A percentile compares a stretch with the other conserved stretches of the same genome.
Evolutionary conservation across 495 filamentous ascomycete species (phyloP).

Genomic region (Cercophora sp.): DNA sequence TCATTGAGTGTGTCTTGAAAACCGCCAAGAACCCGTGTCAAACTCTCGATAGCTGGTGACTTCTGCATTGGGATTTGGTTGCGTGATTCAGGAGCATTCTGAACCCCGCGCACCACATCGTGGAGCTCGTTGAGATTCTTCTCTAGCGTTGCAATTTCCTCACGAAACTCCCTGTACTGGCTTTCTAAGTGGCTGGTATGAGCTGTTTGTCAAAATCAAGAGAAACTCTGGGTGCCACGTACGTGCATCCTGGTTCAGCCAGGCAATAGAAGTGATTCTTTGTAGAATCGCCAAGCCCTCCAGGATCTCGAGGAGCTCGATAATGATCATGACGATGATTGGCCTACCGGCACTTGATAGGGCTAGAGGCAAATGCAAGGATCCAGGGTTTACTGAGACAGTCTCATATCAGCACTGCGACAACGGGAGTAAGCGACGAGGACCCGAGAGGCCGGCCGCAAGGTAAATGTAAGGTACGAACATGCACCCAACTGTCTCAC

Average conservation of each 20-base stretch:
- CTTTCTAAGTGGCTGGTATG: background rate
- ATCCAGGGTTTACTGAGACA: too few species aligned
- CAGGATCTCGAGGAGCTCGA: slow-evolving; percentile 1
- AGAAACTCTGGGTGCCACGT: background rate
- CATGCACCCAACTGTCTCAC: too few species aligned
- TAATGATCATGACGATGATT: background rate
- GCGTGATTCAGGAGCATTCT: background rate
- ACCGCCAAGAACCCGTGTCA: slow-evolving; percentile 2
- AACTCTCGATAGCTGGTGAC: background rate
- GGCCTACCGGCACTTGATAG: background rate
- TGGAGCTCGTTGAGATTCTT: background rate
- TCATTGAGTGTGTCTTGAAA: slow-evolving; percentile 11
- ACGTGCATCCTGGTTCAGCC: slow-evolving; percentile 8
- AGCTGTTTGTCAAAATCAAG: background rate
- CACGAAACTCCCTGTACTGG: background rate
- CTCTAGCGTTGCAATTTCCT: background rate
- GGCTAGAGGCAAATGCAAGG: background rate
- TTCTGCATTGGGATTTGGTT: background rate
- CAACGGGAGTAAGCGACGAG: too few species aligned
- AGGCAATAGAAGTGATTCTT: slow-evolving; percentile 9
- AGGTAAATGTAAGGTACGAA: too few species aligned
- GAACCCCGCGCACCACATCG: background rate
- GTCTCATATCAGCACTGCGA: too few species aligned
- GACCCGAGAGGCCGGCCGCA: too few species aligned
- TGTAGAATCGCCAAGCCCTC: slow-evolving; percentile 5